Percentiles rank a stretch among this genome's conserved stretches.
phyloP scores from a whole-genome alignment of 2,329 filamentous ascomycete genomes.

The Ophiostoma ips region DNA sequence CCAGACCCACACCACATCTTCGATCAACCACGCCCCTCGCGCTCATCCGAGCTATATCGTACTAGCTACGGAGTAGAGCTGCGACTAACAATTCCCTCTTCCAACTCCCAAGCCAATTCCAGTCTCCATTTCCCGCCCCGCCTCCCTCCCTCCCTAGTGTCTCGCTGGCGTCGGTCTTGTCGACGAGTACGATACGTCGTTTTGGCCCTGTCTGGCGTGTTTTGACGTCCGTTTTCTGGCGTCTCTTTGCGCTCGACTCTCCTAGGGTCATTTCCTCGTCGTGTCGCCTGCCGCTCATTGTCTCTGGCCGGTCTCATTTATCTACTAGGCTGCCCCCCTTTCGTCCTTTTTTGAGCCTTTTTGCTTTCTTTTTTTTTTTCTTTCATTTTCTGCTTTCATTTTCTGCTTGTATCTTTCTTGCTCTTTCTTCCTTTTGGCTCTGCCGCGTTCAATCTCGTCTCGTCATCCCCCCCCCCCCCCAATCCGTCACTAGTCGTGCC shows the following conservation, averaged over 20 bases:
- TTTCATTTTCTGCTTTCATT: not conserved
- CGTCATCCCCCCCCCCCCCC: not conserved
- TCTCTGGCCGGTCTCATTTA: no score
- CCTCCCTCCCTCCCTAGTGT: not conserved
- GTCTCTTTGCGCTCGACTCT: not conserved
- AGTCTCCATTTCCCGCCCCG: constrained; percentile 5
- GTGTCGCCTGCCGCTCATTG: not conserved
- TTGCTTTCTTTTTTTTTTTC: not conserved
- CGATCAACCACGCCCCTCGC: constrained; percentile 6
- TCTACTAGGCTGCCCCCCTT: constrained; percentile 1
- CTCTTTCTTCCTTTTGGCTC: not conserved
- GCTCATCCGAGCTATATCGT: constrained; percentile 6
- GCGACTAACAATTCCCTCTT: not conserved
- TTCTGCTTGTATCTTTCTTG: not conserved
- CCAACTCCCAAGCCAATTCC: constrained; percentile 7
- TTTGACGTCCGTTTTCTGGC: not conserved
- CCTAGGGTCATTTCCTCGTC: not conserved
- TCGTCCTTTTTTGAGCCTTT: not conserved
- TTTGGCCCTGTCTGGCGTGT: not conserved
- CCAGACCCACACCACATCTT: constrained; percentile 9
- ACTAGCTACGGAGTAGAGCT: constrained; percentile 6
- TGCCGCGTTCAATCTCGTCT: not conserved
- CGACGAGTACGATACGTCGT: no score
- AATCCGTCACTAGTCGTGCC: not conserved
- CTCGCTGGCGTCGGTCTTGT: not conserved